Conservation (phyloP, 768 basidiomycete species). For the Lactifluus piperatus region DNA sequence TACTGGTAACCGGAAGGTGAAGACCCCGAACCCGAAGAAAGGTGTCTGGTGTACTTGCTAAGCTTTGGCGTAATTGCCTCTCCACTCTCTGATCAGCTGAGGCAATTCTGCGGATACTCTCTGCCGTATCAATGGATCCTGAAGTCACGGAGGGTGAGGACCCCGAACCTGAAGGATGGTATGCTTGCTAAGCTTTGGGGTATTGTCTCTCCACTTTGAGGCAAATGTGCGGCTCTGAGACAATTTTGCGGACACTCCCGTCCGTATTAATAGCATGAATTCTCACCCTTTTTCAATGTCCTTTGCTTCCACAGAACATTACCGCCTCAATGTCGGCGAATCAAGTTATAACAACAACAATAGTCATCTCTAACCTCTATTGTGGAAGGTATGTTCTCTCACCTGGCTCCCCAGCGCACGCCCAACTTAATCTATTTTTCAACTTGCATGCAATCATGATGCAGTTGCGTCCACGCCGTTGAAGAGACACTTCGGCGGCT, state of each 20-base stretch:
- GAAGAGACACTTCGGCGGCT: slow-evolving; percentile 32
- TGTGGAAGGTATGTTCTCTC: slow-evolving; percentile 35
- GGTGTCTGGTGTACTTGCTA: no score
- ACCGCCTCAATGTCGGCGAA: slow-evolving; percentile 6
- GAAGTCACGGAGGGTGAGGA: no score
- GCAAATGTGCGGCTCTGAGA: background rate
- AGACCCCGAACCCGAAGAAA: no score
- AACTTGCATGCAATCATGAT: no score
- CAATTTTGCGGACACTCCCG: slow-evolving; percentile 7
- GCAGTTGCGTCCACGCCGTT: slow-evolving; percentile 42
- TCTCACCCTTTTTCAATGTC: background rate
- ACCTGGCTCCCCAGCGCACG: background rate
- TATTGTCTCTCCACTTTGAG: slow-evolving; percentile 2
- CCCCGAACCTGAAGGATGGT: background rate
- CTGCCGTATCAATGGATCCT: no score
- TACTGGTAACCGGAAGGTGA: no score
- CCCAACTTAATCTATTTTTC: background rate
- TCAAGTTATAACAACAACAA: slow-evolving; percentile 25
- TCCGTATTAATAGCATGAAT: background rate
- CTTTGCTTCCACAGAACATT: background rate
- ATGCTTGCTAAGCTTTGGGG: background rate
- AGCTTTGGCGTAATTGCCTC: no score
- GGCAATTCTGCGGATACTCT: no score
- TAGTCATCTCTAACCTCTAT: slow-evolving; percentile 41
- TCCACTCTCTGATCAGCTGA: no score